A percentile compares a stretch with the other conserved stretches of the same genome.
phyloP scores from a whole-genome alignment of 148 eudicot species.

The Suaeda aralocaspica region DNA sequence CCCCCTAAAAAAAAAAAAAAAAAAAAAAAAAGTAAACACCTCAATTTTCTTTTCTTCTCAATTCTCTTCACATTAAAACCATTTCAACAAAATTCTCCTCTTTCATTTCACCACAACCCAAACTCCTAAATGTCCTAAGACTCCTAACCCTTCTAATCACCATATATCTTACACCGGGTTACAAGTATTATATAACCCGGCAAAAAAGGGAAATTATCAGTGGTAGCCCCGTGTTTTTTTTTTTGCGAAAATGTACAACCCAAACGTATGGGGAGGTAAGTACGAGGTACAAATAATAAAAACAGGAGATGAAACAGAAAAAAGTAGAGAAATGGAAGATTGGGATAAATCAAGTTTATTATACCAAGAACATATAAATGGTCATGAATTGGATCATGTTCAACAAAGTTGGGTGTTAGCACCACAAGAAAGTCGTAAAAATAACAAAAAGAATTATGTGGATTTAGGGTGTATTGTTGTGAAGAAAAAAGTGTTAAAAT shows the following conservation, averaged over 20 bases:
- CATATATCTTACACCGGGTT: no score
- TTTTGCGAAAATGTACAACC: conserved; percentile 24
- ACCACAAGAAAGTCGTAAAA: conserved; percentile 32
- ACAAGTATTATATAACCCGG: no score
- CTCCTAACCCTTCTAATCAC: no score
- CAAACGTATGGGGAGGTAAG: conserved; percentile 58
- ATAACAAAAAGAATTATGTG: conserved; percentile 39
- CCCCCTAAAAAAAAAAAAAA: no score
- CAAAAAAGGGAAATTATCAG: no score
- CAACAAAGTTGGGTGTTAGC: conserved; percentile 66
- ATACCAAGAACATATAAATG: conserved; percentile 25
- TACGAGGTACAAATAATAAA: conserved; percentile 33
- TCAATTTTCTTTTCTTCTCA: no score
- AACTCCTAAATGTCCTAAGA: no score
- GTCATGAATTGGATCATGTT: conserved; percentile 35
- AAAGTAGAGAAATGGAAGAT: conserved; percentile 29
- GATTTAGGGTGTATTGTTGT: conserved; percentile 57
- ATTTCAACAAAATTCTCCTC: no score
- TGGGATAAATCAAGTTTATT: conserved; percentile 48
- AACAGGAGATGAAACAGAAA: conserved; percentile 26
- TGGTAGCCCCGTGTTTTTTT: no score
- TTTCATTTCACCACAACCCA: no score
- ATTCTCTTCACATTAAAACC: no score
- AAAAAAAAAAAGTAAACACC: no score
- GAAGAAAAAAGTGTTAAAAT: conserved; percentile 35